phyloP scores from a whole-genome alignment of 176 grass and related monocot species.

The Aegilops sharonensis region DNA sequence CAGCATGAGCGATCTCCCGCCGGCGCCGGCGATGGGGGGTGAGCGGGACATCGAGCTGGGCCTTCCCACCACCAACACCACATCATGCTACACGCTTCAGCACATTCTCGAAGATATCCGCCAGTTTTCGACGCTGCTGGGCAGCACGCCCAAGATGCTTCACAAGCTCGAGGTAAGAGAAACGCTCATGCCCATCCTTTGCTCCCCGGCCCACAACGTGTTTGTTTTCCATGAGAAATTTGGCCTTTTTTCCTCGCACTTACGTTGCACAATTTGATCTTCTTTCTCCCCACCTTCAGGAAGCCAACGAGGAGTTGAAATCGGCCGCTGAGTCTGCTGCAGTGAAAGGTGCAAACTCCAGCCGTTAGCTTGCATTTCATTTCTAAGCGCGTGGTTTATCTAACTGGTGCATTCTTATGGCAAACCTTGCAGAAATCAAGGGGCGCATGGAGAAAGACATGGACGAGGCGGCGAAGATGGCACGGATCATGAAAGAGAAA shows the following conservation, averaged over 20 bases:
- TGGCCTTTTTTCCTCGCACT: neutral
- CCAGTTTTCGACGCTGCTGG: constrained; percentile 33
- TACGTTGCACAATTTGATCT: neutral
- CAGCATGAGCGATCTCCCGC: no score
- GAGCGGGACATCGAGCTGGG: neutral
- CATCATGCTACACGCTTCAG: neutral
- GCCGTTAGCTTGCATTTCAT: neutral
- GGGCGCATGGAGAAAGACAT: constrained; percentile 54
- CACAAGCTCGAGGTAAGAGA: constrained; percentile 50
- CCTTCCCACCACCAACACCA: neutral
- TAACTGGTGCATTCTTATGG: neutral
- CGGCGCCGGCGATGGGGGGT: no score
- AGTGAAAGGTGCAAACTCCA: constrained; percentile 44
- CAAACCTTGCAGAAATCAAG: constrained; percentile 40
- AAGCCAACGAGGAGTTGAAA: constrained; percentile 50
- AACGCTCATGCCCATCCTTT: neutral
- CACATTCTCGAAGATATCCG: neutral
- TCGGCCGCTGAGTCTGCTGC: constrained; percentile 45
- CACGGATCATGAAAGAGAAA: constrained; percentile 43
- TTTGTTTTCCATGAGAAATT: neutral
- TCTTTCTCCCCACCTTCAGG: constrained; percentile 14
- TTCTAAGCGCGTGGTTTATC: neutral
- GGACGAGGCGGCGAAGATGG: constrained; percentile 36
- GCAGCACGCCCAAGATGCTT: constrained; percentile 41
- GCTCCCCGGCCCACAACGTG: neutral